Base-by-base conservation (phyloP, 352 stramenopile species). In the Aphanomyces stellatus region DNA sequence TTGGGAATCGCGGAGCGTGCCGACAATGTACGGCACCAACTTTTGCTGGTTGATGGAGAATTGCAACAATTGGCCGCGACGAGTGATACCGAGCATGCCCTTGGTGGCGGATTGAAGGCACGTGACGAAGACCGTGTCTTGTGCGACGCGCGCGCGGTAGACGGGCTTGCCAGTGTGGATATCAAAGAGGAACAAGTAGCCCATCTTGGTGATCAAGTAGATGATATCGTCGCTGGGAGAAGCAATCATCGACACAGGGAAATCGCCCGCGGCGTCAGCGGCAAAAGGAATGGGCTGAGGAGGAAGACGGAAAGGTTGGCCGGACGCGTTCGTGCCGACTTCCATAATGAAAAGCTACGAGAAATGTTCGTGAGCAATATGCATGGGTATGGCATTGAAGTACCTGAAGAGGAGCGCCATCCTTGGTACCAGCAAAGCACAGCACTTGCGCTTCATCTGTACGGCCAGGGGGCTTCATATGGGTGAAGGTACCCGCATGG, bases 131-230 rank as follows among this genome's bases (percentile, higher is more conserved):
- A 99, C 93, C 25, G 97, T 99, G 76, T 99, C 96, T 63, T 98
- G 88, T 15, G 94, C 98, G 59, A 99, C 96, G 65, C 96, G 95
- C 31, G 93, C 95, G 64, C 98, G 88, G 82, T 99, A 99, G 60
- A 99, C 88, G 42, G 97, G 95, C 80, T 99, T 99, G 68, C 96
- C 97, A 40, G 95, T 96, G 81, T 99, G 93, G 61, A 98, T 89
- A 76, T 99, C 98, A 77, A 99, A 99, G 68, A 99, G 87, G 85
- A 99, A 99, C 35, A 99, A 80, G 77, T 99, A 99, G 53, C 98
- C 98, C 91, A 99, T 99, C 88, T 99, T 99, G 34, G 97, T 99
- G 69, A 99, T 96, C 79, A 99, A 94, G 77, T 98, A 99, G 43
- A 99, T 90, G 57, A 99, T 77, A 64, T 98, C 94, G 65, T 98